Conservation (phyloP, 2,329 filamentous ascomycete species). For the Tolypocladium pustulatum region DNA sequence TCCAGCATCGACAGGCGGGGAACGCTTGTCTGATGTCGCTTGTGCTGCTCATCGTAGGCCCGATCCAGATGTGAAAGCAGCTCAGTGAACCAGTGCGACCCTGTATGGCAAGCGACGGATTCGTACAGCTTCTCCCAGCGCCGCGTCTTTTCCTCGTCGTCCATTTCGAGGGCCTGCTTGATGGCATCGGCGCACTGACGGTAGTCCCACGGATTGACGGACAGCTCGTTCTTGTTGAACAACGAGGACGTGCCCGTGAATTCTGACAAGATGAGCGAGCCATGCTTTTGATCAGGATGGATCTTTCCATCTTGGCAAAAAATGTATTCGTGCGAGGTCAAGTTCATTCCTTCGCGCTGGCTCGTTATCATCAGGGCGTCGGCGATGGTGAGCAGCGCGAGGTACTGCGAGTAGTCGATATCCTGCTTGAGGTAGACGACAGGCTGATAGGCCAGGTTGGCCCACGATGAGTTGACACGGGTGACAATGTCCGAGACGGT, state of each 20-base stretch:
- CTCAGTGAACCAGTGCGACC: conserved; percentile 73
- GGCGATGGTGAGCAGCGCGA: conserved; percentile 82
- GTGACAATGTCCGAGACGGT: conserved; percentile 91
- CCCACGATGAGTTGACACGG: conserved; percentile 83
- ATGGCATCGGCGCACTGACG: conserved; percentile 79
- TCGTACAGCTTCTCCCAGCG: conserved; percentile 67
- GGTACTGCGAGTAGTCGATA: conserved; percentile 83
- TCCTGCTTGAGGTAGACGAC: conserved; percentile 93
- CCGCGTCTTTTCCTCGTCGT: conserved; percentile 56
- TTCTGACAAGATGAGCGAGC: conserved; percentile 84
- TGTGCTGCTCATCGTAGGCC: conserved; percentile 75
- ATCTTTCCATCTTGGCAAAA: conserved; percentile 80
- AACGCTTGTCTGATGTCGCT: conserved; percentile 74
- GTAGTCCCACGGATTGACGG: conserved; percentile 95
- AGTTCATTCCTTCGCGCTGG: conserved; percentile 92
- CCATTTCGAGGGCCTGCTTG: conserved; percentile 73
- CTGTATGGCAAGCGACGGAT: conserved; percentile 71
- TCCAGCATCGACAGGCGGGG: conserved; percentile 66
- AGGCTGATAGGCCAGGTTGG: conserved; percentile 83
- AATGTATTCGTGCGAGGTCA: conserved; percentile 89
- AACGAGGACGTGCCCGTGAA: conserved; percentile 88
- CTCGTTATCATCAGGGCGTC: conserved; percentile 92
- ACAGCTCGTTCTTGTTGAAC: conserved; percentile 69
- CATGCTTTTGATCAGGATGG: conserved; percentile 63
- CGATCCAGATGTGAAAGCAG: conserved; percentile 61